Conservation (phyloP, 73 alveolate species). For the Paramecium sexaurelia region DNA sequence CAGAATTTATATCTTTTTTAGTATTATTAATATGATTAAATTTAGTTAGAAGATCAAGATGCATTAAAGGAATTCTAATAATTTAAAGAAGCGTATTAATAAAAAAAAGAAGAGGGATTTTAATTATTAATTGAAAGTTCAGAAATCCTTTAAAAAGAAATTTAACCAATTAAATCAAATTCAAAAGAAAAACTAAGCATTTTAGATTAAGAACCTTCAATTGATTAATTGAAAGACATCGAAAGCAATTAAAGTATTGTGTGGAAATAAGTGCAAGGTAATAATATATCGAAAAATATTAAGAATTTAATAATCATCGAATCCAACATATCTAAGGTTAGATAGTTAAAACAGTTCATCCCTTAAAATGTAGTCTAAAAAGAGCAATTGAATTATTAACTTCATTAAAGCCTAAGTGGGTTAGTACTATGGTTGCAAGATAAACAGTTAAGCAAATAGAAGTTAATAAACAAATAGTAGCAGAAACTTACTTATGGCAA, state of each 20-base stretch:
- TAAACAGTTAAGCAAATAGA: not conserved
- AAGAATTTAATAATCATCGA: not conserved
- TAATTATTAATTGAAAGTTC: not conserved
- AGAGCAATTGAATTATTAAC: not conserved
- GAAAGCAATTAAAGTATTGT: not conserved
- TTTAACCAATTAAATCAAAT: not conserved
- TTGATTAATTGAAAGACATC: not conserved
- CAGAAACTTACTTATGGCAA: not conserved
- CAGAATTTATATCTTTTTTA: not conserved
- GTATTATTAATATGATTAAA: not conserved
- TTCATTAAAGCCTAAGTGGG: not conserved
- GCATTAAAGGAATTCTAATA: not conserved
- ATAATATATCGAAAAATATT: too few species aligned
- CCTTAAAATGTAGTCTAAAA: not conserved
- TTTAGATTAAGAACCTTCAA: not conserved
- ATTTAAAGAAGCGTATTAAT: not conserved
- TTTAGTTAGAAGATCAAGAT: not conserved
- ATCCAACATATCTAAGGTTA: not conserved
- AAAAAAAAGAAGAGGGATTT: slow-evolving; percentile 21
- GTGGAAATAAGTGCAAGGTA: not conserved
- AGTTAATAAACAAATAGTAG: not conserved
- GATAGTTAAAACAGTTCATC: not conserved
- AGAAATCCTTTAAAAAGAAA: not conserved
- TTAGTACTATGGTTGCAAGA: not conserved
- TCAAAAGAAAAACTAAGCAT: not conserved